Evolutionary conservation across 2,329 filamentous ascomycete species (phyloP).

Genomic region (Phialophora verrucosa): DNA sequence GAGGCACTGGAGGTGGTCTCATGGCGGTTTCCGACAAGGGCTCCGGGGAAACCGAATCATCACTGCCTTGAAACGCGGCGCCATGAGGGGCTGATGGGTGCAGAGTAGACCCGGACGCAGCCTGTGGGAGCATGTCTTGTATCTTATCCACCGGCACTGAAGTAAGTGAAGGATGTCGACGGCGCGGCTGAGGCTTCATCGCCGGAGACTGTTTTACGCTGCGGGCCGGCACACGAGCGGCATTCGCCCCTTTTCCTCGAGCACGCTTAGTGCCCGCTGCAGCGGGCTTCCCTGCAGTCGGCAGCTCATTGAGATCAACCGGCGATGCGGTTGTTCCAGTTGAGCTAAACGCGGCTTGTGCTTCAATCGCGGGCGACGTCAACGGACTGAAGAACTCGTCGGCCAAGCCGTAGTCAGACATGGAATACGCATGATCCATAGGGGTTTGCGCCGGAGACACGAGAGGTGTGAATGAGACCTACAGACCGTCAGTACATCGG

Average conservation of each 20-base stretch:
- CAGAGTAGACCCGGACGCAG: slow-evolving; percentile 46
- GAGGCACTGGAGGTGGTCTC: slow-evolving; percentile 56
- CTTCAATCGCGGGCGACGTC: slow-evolving; percentile 58
- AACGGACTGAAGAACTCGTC: slow-evolving; percentile 58
- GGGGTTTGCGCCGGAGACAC: slow-evolving; percentile 59
- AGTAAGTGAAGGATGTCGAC: slow-evolving; percentile 42
- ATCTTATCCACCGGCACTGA: slow-evolving; percentile 43
- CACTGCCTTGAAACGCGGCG: slow-evolving; percentile 44
- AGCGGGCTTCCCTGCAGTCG: slow-evolving; percentile 41
- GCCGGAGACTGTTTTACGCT: slow-evolving; percentile 53
- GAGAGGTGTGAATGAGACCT: slow-evolving; percentile 57
- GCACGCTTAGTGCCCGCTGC: slow-evolving; percentile 48
- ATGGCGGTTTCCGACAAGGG: slow-evolving; percentile 57
- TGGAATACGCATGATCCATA: slow-evolving; percentile 53
- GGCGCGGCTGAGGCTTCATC: slow-evolving; percentile 49
- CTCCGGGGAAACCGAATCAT: slow-evolving; percentile 56
- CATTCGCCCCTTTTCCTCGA: slow-evolving; percentile 47
- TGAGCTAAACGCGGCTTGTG: slow-evolving; percentile 48
- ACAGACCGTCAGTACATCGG: slow-evolving; percentile 35
- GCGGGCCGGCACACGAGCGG: slow-evolving; percentile 40
- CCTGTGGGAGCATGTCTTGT: slow-evolving; percentile 41
- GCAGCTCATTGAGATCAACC: slow-evolving; percentile 46
- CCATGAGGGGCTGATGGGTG: slow-evolving; percentile 39
- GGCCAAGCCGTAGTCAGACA: slow-evolving; percentile 55
- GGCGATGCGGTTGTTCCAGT: slow-evolving; percentile 51